Evolutionary conservation across 176 grass and related monocot species (phyloP).

Genomic region (Puccinellia tenuiflora): DNA sequence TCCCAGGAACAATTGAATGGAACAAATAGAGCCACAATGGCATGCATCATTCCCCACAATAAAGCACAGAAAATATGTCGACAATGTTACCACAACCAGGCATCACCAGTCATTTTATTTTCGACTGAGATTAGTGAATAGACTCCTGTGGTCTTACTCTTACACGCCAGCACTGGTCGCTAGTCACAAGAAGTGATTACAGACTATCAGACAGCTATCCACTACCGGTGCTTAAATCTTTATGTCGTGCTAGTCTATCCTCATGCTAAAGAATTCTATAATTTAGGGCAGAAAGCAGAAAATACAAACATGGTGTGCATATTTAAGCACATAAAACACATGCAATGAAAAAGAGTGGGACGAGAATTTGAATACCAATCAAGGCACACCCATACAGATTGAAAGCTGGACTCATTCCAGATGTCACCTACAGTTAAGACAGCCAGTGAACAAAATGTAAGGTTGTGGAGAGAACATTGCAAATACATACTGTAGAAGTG

Average conservation of each 20-base stretch:
- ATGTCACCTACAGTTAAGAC: slow-evolving; percentile 77
- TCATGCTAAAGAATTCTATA: not conserved
- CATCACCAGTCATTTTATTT: not conserved
- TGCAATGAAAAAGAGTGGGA: not conserved
- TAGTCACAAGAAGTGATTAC: not conserved
- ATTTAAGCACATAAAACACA: not conserved
- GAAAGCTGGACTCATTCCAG: slow-evolving; percentile 94
- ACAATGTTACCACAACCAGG: not conserved
- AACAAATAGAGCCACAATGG: not conserved
- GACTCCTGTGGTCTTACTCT: not conserved
- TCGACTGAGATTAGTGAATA: not conserved
- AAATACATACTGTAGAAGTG: slow-evolving; percentile 28
- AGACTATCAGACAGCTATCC: not conserved
- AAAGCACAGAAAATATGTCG: not conserved
- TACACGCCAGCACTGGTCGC: not conserved
- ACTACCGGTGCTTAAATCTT: slow-evolving; percentile 4
- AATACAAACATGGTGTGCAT: not conserved
- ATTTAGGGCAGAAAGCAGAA: not conserved
- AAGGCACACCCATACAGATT: slow-evolving; percentile 94
- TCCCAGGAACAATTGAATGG: not conserved
- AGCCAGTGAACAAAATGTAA: slow-evolving; percentile 21
- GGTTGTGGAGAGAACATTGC: not conserved
- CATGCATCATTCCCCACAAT: not conserved
- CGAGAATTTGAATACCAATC: slow-evolving; percentile 56
- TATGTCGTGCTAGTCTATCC: not conserved